These are phyloP conservation scores for Phytophthora pseudosyringae DNA, from an alignment of 352 stramenopile genomes.

Conservation along the genomic window DNA sequence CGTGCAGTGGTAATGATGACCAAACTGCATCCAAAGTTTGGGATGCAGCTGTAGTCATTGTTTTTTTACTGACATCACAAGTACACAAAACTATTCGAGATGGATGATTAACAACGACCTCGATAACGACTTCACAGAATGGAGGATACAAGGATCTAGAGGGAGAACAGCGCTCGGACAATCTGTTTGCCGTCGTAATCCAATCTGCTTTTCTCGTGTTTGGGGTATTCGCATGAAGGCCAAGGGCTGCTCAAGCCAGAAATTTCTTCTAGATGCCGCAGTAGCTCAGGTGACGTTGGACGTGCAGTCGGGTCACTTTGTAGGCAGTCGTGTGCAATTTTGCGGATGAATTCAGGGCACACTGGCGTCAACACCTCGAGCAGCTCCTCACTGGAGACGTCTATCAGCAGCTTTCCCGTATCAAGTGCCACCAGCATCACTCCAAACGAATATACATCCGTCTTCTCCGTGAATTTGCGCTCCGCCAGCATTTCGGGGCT, in stretches of 20 bases:
- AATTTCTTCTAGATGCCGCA: slow-evolving; percentile 28
- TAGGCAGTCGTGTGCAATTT: slow-evolving; percentile 47
- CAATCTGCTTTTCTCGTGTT: slow-evolving; percentile 5
- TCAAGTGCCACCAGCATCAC: slow-evolving; percentile 65
- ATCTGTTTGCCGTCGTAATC: slow-evolving; percentile 18
- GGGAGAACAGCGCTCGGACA: slow-evolving; percentile 19
- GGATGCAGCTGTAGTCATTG: no score
- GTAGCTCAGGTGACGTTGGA: slow-evolving; percentile 41
- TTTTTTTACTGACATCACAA: no score
- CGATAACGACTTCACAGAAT: no score
- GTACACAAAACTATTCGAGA: no score
- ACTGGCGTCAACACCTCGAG: slow-evolving; percentile 40
- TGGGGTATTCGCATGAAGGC: slow-evolving; percentile 21
- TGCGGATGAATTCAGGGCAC: slow-evolving; percentile 48
- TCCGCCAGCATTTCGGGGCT: slow-evolving; percentile 57
- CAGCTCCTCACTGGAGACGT: slow-evolving; percentile 33
- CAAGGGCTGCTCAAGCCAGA: slow-evolving; percentile 20
- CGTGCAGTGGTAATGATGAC: no score
- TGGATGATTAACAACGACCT: no score
- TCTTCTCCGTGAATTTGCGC: slow-evolving; percentile 44
- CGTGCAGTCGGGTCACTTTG: slow-evolving; percentile 40
- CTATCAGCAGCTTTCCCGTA: slow-evolving; percentile 49
- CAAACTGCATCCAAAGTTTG: no score
- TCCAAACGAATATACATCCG: slow-evolving; percentile 67
- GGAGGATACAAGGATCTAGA: slow-evolving; percentile 4